These are phyloP conservation scores for Hypoxylon intermedium DNA, from an alignment of 495 filamentous ascomycete species.

Conservation along the genomic window DNA sequence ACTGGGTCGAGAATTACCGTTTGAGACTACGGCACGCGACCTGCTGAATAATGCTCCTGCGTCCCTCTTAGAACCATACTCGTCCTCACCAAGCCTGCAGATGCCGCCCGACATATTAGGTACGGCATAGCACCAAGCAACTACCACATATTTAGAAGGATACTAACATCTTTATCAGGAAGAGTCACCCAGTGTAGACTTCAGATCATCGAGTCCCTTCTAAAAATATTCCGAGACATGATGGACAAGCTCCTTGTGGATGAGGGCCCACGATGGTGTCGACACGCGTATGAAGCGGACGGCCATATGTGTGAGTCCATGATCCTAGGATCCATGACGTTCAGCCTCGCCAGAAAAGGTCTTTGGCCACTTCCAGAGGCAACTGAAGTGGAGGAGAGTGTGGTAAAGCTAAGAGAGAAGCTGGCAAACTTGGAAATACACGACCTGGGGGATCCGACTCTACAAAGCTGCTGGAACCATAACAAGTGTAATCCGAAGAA, in stretches of 20 bases:
- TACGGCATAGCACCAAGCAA: neutral
- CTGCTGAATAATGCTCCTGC: constrained; percentile 2
- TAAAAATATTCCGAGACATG: constrained; percentile 14
- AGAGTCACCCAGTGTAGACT: neutral
- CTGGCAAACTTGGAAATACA: constrained; percentile 3
- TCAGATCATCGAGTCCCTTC: constrained; percentile 13
- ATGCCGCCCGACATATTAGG: constrained; percentile 15
- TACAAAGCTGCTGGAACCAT: neutral
- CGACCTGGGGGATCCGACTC: constrained; percentile 1
- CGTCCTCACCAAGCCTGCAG: neutral
- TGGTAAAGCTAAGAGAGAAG: neutral
- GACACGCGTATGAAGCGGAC: constrained; percentile 13
- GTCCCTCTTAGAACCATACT: neutral
- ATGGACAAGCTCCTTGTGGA: constrained; percentile 17
- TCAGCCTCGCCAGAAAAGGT: constrained; percentile 13
- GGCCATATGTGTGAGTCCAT: constrained; percentile 25
- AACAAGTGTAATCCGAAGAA: constrained; percentile 8
- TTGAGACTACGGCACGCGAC: neutral
- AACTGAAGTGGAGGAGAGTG: constrained; percentile 13
- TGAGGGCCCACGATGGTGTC: constrained; percentile 21
- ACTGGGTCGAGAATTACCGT: neutral
- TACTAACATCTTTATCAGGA: neutral
- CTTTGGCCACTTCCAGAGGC: constrained; percentile 23
- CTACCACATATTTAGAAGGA: neutral
- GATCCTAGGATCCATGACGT: constrained; percentile 26